Evolutionary conservation across 2,329 filamentous ascomycete genomes (phyloP).

Genomic region (Alternaria sp.): DNA sequence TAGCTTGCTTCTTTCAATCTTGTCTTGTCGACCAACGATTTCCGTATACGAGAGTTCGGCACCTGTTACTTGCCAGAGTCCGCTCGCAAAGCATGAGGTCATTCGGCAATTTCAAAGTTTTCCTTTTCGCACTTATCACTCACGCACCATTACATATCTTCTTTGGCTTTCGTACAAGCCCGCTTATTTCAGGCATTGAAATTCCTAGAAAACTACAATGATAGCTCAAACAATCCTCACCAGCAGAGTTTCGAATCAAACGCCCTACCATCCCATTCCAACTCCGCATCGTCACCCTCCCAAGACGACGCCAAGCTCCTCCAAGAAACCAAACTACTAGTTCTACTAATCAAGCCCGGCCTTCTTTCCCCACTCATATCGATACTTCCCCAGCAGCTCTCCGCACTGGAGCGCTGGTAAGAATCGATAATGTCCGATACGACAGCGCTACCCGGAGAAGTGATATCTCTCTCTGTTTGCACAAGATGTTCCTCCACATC

Average conservation of each 20-base stretch:
- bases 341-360: background rate
- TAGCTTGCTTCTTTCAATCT: background rate
- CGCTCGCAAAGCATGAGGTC: background rate
- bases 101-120: background rate
- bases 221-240: background rate
- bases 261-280: slow-evolving; percentile 1
- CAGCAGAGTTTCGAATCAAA: slow-evolving; percentile 13
- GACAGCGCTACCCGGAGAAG: background rate
- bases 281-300: background rate
- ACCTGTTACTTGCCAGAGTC: background rate
- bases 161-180: background rate
- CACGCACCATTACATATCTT: background rate
- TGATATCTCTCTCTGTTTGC: background rate
- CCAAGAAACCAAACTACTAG: slow-evolving; percentile 3
- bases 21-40: background rate
- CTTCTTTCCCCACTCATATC: background rate
- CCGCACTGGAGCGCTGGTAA: background rate
- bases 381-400: background rate
- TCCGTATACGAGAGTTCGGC: background rate
- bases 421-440: background rate
- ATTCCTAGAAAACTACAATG: background rate
- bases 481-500: background rate
- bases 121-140: background rate
- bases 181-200: background rate
- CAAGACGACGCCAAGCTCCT: background rate